These are phyloP conservation scores for Datura wrightii DNA, from an alignment of 257 asterid genomes.

Conservation along the genomic window DNA sequence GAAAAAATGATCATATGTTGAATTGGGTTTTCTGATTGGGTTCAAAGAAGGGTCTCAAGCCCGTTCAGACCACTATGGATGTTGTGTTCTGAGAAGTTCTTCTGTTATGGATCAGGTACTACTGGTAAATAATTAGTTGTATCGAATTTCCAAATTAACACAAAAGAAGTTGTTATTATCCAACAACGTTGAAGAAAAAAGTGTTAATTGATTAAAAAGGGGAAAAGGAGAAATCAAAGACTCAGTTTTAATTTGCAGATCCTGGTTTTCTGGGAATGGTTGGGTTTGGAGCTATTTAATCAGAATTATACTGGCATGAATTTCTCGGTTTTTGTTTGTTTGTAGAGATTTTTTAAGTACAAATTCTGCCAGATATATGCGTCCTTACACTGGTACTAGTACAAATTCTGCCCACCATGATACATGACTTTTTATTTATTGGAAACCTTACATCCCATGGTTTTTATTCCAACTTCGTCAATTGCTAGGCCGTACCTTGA, in stretches of 20 bases:
- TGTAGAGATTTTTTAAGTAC: background rate
- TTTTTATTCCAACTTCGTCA: background rate
- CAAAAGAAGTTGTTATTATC: background rate
- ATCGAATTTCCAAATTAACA: background rate
- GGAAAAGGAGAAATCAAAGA: background rate
- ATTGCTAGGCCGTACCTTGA: background rate
- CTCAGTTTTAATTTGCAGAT: background rate
- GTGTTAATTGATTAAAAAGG: background rate
- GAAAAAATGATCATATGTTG: conserved; percentile 6
- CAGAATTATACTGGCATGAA: conserved; percentile 8
- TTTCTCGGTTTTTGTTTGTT: conserved; percentile 12
- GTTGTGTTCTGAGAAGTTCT: background rate
- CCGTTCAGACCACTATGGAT: background rate
- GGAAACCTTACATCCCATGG: background rate
- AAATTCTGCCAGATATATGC: background rate
- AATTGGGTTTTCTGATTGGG: background rate
- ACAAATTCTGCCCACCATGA: background rate
- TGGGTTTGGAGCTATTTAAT: conserved; percentile 11
- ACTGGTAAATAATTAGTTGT: background rate
- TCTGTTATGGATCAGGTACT: background rate
- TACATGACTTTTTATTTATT: background rate
- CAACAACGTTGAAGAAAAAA: background rate
- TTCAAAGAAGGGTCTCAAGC: background rate
- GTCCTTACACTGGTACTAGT: background rate
- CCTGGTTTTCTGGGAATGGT: background rate